These are phyloP conservation scores for Phytophthora pinifolia DNA, from an alignment of 352 stramenopile species.

Conservation along the genomic window DNA sequence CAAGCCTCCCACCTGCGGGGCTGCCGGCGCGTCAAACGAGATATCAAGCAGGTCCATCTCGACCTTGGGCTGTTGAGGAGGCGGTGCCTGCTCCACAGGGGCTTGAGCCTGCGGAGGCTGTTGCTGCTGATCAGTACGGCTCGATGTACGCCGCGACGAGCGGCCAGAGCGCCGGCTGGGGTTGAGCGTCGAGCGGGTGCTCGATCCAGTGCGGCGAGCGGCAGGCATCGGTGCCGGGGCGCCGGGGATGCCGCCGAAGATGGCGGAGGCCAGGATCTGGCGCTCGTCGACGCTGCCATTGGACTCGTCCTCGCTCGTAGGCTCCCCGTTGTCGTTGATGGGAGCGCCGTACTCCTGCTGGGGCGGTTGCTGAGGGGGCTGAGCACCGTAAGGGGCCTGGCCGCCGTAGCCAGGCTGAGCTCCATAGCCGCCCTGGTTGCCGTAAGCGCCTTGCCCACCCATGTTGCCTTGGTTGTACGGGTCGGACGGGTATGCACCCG, in stretches of 20 bases:
- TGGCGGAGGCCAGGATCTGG: slow-evolving; percentile 91
- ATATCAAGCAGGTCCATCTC: slow-evolving; percentile 87
- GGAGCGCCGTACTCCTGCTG: slow-evolving; percentile 47
- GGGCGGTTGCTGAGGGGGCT: slow-evolving; percentile 28
- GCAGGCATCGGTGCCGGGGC: slow-evolving; percentile 46
- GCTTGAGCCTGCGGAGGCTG: slow-evolving; percentile 34
- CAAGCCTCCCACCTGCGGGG: slow-evolving; percentile 35
- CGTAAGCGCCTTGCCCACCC: slow-evolving; percentile 30
- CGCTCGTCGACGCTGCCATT: slow-evolving; percentile 62
- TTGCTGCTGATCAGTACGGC: slow-evolving; percentile 45
- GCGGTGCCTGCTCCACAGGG: slow-evolving; percentile 32
- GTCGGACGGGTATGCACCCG: slow-evolving; percentile 40
- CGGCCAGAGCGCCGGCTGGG: slow-evolving; percentile 31
- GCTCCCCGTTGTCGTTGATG: slow-evolving; percentile 56
- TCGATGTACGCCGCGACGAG: slow-evolving; percentile 30
- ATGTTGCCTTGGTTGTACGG: slow-evolving; percentile 35
- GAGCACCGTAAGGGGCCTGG: slow-evolving; percentile 36
- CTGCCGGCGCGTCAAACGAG: slow-evolving; percentile 62
- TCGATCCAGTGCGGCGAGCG: slow-evolving; percentile 37
- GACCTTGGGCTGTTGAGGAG: slow-evolving; percentile 41
- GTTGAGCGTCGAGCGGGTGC: slow-evolving; percentile 29
- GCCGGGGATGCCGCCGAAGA: slow-evolving; percentile 96
- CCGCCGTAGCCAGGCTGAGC: slow-evolving; percentile 40
- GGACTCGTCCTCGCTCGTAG: slow-evolving; percentile 35
- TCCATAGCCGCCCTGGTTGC: slow-evolving; percentile 38